Evolutionary conservation across 1,139 yeast genomes (phyloP), one percentile per base, ranked within the genome.

Genomic region (Suhomyces wounanorum): DNA sequence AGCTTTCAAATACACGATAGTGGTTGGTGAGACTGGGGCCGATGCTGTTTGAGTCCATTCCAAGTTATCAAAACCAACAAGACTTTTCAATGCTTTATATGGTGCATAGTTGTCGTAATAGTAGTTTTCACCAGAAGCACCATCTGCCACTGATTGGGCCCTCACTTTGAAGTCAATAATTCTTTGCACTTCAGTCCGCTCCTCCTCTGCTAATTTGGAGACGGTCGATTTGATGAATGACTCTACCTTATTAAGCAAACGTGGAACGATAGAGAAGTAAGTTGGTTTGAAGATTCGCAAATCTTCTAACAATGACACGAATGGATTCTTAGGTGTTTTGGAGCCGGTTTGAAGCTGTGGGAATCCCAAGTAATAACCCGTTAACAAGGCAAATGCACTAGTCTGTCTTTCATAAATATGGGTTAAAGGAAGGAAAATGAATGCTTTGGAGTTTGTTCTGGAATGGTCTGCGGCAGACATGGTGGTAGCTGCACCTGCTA

Each of bases 321-420:
- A 60, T 2, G 60, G 55, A 43, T 61, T 63, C 40, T 44, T 49
- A 3, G 54, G 47, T 1, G 38, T 43, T 2, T 50, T 26, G 11
- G 37, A 43, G 16, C 44, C 51, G 17, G 40, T 40, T 35, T 30
- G 39, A 26, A 75, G 58, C 53, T 70, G 75, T 3, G 82, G 82
- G 59, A 74, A 77, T 0, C 79, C 81, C 51, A 76, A 63, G 28
- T 67, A 61, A 50, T 68, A 75, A 44, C 81, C 82, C 54, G 62
- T 56, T 14, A 63, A 53, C 41, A 72, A 53, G 8, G 65, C 68
- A 53, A 64, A 62, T 1, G 69, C 68, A 40, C 65, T 57, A 39
- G 68, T 67, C 57, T 69, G 68, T 53, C 78, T 61, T 58, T 74
- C 78, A 52, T 65, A 74, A 33, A 74, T 72, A 55, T 74, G 79